Percentiles rank a stretch among this genome's conserved stretches.
Conservation (phyloP, 23 red algal species). For the Cyanidiococcus yangmingshanensis region DNA sequence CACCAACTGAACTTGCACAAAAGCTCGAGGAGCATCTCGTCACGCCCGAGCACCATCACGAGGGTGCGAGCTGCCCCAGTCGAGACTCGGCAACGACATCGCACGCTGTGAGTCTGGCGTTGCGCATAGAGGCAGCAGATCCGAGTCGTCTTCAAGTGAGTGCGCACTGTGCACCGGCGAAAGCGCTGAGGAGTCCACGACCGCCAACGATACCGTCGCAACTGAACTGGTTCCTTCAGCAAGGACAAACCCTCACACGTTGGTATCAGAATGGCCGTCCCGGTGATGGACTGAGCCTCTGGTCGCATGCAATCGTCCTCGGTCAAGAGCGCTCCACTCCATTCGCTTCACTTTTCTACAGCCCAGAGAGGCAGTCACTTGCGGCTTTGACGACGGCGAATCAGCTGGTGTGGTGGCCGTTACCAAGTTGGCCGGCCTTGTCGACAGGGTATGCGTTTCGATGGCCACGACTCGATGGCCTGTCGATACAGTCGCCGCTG, state of each 20-base stretch:
- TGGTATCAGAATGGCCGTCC: background rate
- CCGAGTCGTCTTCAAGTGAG: background rate
- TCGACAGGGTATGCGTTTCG: background rate
- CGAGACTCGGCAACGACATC: background rate
- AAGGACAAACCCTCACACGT: background rate
- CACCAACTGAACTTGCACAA: background rate
- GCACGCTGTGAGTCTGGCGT: background rate
- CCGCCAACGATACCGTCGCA: background rate
- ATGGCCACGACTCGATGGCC: background rate
- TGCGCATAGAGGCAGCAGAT: background rate
- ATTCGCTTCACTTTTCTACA: background rate
- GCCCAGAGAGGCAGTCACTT: background rate
- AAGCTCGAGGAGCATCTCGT: background rate
- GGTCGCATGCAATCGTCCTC: background rate
- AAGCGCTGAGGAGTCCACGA: background rate
- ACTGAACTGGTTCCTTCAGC: background rate
- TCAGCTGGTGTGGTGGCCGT: background rate
- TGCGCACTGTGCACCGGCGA: background rate
- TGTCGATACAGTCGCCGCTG: background rate
- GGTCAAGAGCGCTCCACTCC: background rate
- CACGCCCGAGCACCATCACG: background rate
- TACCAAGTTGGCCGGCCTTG: background rate
- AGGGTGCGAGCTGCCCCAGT: too few species aligned
- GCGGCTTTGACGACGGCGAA: background rate
- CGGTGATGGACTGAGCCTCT: background rate